A percentile compares a stretch with the other conserved stretches of the same genome.
These are phyloP conservation scores for Uronychia setigera DNA, from an alignment of 73 alveolate genomes.

Conservation along the genomic window DNA sequence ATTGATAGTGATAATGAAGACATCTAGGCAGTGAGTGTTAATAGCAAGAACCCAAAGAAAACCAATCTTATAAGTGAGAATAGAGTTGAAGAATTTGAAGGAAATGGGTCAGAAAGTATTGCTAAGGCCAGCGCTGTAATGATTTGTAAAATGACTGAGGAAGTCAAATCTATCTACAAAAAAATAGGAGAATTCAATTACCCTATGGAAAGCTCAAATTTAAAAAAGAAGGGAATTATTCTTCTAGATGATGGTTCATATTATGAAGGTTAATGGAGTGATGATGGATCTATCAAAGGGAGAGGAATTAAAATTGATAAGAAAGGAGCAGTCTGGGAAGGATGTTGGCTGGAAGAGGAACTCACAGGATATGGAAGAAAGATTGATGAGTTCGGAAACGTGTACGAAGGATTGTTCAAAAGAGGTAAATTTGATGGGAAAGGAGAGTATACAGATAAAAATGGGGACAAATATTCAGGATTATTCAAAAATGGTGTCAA, in stretches of 20 bases:
- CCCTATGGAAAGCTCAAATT: neutral
- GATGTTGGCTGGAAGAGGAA: constrained; percentile 30
- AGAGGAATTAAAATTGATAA: neutral
- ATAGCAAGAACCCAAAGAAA: too few species aligned
- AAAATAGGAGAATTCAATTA: neutral
- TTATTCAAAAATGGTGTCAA: constrained; percentile 56
- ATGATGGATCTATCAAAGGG: neutral
- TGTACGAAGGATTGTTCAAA: constrained; percentile 51
- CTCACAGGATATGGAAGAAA: constrained; percentile 35
- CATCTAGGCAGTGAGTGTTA: too few species aligned
- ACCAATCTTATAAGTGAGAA: too few species aligned
- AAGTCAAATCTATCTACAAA: neutral
- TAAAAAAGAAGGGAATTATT: neutral
- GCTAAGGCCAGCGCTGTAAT: too few species aligned
- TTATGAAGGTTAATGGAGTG: neutral
- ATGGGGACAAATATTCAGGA: constrained; percentile 57
- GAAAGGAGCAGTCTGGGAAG: constrained; percentile 30
- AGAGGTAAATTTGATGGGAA: constrained; percentile 47
- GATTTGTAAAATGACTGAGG: too few species aligned
- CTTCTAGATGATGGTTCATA: neutral
- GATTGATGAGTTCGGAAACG: constrained; percentile 42
- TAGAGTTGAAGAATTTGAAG: too few species aligned
- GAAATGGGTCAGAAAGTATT: too few species aligned
- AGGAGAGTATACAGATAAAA: constrained; percentile 50
- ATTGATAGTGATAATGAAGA: too few species aligned